Evolutionary conservation across 1,139 yeast genomes (phyloP).

Genomic region (Yamadazyma diddensiae): DNA sequence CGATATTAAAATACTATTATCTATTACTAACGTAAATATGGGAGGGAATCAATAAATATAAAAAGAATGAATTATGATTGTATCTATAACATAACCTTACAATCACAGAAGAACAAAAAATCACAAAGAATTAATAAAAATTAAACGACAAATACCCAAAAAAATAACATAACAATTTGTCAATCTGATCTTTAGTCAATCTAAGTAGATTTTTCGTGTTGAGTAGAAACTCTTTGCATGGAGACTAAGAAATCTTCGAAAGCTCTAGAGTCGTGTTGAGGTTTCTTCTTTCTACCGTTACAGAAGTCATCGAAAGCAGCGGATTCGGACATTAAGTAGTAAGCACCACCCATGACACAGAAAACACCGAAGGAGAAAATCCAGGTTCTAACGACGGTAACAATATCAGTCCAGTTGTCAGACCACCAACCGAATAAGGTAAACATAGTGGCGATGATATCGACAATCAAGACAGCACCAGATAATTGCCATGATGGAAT

Average conservation of each 20-base stretch:
- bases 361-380: conserved; percentile 94
- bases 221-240: conserved; percentile 98
- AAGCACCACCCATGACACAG: conserved; percentile 96
- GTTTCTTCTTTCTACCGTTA: conserved; percentile 82
- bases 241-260: conserved; percentile 94
- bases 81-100: conserved; percentile 2
- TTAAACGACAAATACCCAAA: conserved; percentile 1
- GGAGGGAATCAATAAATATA: conserved; percentile 17
- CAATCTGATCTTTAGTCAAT: not conserved
- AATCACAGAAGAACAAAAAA: conserved; percentile 1
- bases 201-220: conserved; percentile 75
- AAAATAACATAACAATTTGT: conserved; percentile 3
- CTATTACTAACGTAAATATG: conserved; percentile 29
- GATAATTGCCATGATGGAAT: conserved; percentile 92
- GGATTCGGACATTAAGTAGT: conserved; percentile 87
- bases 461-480: conserved; percentile 88
- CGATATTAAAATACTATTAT: conserved; percentile 23
- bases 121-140: conserved; percentile 4
- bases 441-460: conserved; percentile 87
- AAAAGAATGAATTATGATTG: conserved; percentile 7
- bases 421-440: conserved; percentile 97
- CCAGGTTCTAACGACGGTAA: conserved; percentile 91
- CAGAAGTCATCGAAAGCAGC: conserved; percentile 87
- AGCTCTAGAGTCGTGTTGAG: conserved; percentile 68
- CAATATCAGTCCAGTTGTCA: conserved; percentile 95